phyloP scores from a whole-genome alignment of 805 yeast species.

The Dipodascopsis tothii region DNA sequence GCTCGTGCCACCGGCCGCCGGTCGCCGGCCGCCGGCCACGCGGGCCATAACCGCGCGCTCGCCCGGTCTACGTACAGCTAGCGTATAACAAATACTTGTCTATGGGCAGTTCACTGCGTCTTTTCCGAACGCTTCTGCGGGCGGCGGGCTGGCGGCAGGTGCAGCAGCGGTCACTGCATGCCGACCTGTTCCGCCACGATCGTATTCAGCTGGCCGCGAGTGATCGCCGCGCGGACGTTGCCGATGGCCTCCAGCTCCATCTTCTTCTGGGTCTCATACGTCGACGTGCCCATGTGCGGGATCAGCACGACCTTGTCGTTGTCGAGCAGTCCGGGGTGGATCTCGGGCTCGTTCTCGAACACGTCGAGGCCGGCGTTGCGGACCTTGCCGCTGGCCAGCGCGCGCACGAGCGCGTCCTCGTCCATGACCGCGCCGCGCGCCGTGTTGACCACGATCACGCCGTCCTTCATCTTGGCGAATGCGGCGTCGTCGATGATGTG shows the following conservation, averaged over 20 bases:
- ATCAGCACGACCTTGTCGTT: constrained; percentile 52
- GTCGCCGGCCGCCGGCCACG: too few relatives aligned
- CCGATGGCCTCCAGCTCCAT: constrained; percentile 77
- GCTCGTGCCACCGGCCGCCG: too few relatives aligned
- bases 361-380: constrained; percentile 58
- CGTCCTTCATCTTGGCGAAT: constrained; percentile 65
- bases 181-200: constrained; percentile 64
- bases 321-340: constrained; percentile 45
- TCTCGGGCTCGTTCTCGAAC: constrained; percentile 55
- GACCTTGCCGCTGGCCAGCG: constrained; percentile 48
- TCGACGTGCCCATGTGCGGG: constrained; percentile 86
- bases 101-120: too few relatives aligned
- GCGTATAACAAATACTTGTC: too few relatives aligned
- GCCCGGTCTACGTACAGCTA: too few relatives aligned
- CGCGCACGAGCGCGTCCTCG: constrained; percentile 46
- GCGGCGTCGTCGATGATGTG: constrained; percentile 59
- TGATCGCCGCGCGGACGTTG: constrained; percentile 53
- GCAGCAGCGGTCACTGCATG: constrained; percentile 3
- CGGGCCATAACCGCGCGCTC: too few relatives aligned
- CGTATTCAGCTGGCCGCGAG: constrained; percentile 60
- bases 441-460: constrained; percentile 71
- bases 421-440: constrained; percentile 80
- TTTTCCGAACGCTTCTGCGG: too few relatives aligned
- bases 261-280: constrained; percentile 61
- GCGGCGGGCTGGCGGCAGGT: too few relatives aligned